Conservation (phyloP, 768 basidiomycete genomes). For the Udeniomyces megalosporus region DNA sequence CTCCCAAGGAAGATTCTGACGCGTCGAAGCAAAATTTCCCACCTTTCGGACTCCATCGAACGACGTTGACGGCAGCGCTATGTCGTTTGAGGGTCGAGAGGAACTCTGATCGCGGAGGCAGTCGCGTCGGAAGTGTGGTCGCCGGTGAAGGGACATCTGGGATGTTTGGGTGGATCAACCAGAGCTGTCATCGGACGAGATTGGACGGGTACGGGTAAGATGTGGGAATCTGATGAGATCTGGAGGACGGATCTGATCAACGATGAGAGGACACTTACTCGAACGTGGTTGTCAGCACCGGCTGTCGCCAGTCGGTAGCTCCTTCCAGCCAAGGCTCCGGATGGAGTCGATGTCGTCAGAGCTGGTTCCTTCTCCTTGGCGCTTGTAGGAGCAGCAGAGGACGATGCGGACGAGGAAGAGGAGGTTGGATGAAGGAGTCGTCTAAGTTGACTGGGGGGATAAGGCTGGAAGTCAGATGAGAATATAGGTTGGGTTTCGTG, state of each 20-base stretch:
- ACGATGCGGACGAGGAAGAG: not conserved
- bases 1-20: too few relatives aligned
- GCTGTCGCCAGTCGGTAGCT: slow-evolving; percentile 83
- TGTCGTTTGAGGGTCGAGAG: slow-evolving; percentile 85
- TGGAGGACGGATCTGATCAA: too few relatives aligned
- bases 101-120: slow-evolving; percentile 83
- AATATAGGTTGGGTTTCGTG: slow-evolving; percentile 92
- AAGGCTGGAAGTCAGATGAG: slow-evolving; percentile 86
- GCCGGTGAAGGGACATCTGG: slow-evolving; percentile 34
- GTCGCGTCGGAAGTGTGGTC: slow-evolving; percentile 26
- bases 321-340: slow-evolving; percentile 35
- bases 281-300: slow-evolving; percentile 91
- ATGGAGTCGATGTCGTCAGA: slow-evolving; percentile 19
- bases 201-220: too few relatives aligned
- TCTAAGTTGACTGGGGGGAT: slow-evolving; percentile 38
- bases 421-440: slow-evolving; percentile 21
- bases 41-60: slow-evolving; percentile 91
- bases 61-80: slow-evolving; percentile 88
- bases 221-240: too few relatives aligned
- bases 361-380: slow-evolving; percentile 20
- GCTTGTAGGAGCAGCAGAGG: not conserved
- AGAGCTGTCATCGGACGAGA: slow-evolving; percentile 41
- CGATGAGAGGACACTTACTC: slow-evolving; percentile 54
- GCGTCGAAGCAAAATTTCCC: slow-evolving; percentile 19
- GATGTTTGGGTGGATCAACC: slow-evolving; percentile 90